Conservation (phyloP, 164 flowering plant species). For the Kalanchoe fedtschenkoi region DNA sequence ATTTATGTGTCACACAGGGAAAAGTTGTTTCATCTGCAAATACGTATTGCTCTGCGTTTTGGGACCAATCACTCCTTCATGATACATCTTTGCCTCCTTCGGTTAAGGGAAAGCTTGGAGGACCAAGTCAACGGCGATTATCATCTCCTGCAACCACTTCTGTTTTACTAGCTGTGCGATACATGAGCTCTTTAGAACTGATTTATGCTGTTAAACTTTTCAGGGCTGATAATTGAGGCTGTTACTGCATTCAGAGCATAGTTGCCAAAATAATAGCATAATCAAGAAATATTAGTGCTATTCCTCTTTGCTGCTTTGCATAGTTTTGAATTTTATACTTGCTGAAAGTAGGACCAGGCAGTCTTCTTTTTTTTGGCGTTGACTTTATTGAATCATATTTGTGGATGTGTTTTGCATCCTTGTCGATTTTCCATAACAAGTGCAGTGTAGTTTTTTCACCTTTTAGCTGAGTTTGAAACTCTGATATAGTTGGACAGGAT, state of each 20-base stretch:
- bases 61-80: constrained; percentile 24
- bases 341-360: background rate
- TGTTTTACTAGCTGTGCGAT: constrained; percentile 71
- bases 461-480: too few species aligned
- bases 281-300: background rate
- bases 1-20: constrained; percentile 40
- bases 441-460: too few species aligned
- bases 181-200: constrained; percentile 5
- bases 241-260: background rate
- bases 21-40: constrained; percentile 47
- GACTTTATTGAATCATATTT: too few species aligned
- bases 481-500: too few species aligned
- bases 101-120: constrained; percentile 84
- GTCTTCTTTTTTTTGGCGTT: too few species aligned
- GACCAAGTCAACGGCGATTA: constrained; percentile 87
- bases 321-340: background rate
- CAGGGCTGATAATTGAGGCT: background rate
- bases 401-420: too few species aligned
- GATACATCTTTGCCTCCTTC: constrained; percentile 46
- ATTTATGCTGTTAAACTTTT: background rate
- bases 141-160: constrained; percentile 40
- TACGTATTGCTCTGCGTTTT: constrained; percentile 55
- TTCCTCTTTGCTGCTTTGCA: background rate
- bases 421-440: too few species aligned
- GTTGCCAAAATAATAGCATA: background rate